Conservation (phyloP, 2,329 filamentous ascomycete species). For the Fusarium praegraminearum region DNA sequence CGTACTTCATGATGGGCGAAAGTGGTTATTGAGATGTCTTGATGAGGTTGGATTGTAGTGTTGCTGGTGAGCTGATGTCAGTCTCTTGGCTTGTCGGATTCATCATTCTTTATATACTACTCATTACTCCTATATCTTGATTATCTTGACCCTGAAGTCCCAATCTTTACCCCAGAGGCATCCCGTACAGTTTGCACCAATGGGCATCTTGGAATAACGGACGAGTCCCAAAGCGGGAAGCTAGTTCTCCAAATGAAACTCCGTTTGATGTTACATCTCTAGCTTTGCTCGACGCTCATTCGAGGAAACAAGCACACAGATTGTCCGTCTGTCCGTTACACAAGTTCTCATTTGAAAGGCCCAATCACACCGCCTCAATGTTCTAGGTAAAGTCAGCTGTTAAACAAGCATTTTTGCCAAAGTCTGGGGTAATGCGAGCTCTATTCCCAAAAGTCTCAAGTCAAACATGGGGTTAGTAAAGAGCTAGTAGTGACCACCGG, state of each 20-base stretch:
- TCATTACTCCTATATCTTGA: neutral
- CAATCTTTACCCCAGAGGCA: neutral
- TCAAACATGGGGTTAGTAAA: neutral
- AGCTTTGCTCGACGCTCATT: slow-evolving; percentile 17
- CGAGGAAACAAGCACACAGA: slow-evolving; percentile 27
- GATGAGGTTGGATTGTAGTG: neutral
- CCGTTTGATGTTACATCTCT: slow-evolving; percentile 38
- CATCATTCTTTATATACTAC: slow-evolving; percentile 23
- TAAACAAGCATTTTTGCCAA: slow-evolving; percentile 9
- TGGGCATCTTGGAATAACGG: neutral
- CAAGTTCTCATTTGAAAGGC: neutral
- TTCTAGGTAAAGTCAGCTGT: slow-evolving; percentile 11
- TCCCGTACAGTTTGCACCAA: slow-evolving; percentile 16
- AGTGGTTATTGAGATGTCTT: neutral
- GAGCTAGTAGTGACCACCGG: neutral
- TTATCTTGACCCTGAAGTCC: neutral
- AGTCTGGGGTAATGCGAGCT: slow-evolving; percentile 31
- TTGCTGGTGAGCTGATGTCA: neutral
- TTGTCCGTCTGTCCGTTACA: slow-evolving; percentile 27
- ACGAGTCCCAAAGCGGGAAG: slow-evolving; percentile 27
- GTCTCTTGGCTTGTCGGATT: slow-evolving; percentile 13
- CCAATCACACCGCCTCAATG: slow-evolving; percentile 6
- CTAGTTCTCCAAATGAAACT: slow-evolving; percentile 23
- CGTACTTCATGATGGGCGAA: slow-evolving; percentile 36
- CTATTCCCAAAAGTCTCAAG: slow-evolving; percentile 2